Evolutionary conservation across 2,329 filamentous ascomycete species (phyloP), one percentile per base, ranked within the genome.

Genomic region (Aspergillus piperis): DNA sequence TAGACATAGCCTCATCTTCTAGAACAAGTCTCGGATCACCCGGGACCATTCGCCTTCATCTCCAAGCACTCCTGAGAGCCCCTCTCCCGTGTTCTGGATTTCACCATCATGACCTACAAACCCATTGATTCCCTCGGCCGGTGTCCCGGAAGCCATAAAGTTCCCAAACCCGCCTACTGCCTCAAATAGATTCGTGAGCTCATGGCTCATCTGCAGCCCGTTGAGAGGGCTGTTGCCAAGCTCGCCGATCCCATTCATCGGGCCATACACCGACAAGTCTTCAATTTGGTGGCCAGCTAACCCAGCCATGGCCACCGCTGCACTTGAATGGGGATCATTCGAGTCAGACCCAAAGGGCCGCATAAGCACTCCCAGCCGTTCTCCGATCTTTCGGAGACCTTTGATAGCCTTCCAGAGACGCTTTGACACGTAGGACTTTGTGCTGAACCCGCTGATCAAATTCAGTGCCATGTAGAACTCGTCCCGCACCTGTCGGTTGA

Each of bases 381-480:
- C 85, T 0, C 83, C 86, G 38, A 88, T 82, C 62, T 86, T 85
- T 61, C 87, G 86, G n/a, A 89, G 79, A 5, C 84, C 82, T 53
- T 83, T 83, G 63, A 89, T 85, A 0, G 85, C 88, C 64, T 84
- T 86, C 86, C 87, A 89, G 1, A 89, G 71, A 6, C 85, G 78
- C 65, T 86, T 86, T 21, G 83, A 85, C 15, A 88, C 83, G 65
- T 83, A 86, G 0, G 84, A 87, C 61, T 85, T 84, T 49, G 83
- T 82, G 60, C 84, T 86, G 62, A 89, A 83, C 3, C 83, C 84
- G 36, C 86, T 85, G 50, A 89, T 81, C 10, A 89, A 78, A 49
- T 88, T 85, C 3, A 89, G 80, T 0, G 86, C 86, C 79, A 87
- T 85, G 75, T 88, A 88, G 71, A 89, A 89, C 67, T 89, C 86